Percentiles rank a stretch among this genome's conserved stretches.
These are phyloP conservation scores for Populus ilicifolia DNA, from an alignment of 345 rosid species.

Conservation along the genomic window DNA sequence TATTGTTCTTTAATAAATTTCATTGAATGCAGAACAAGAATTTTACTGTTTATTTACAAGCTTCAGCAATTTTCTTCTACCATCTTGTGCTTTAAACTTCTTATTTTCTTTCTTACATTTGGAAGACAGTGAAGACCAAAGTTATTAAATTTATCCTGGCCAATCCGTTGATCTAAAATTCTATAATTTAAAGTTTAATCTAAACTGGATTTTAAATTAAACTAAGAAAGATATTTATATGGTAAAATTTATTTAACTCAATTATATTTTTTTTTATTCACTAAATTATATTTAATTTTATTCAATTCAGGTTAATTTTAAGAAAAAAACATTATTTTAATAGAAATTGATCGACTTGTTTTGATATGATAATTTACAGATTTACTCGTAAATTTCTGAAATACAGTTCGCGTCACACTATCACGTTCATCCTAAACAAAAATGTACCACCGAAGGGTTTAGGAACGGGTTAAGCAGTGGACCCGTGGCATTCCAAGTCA, in stretches of 20 bases:
- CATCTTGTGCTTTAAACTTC: background rate
- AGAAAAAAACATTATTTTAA: too few relatives aligned
- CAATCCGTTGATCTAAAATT: too few relatives aligned
- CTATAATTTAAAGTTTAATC: too few relatives aligned
- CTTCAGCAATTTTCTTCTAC: background rate
- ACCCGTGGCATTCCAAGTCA: background rate
- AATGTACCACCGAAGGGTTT: background rate
- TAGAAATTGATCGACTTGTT: too few relatives aligned
- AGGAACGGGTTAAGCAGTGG: background rate
- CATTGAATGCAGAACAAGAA: background rate
- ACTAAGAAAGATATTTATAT: too few relatives aligned
- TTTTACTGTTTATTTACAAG: too few relatives aligned
- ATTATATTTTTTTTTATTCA: too few relatives aligned
- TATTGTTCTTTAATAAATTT: background rate
- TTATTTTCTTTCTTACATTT: background rate
- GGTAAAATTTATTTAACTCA: too few relatives aligned
- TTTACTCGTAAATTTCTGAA: background rate
- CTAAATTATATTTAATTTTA: too few relatives aligned
- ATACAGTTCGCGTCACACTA: background rate
- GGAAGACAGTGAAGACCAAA: background rate
- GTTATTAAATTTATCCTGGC: background rate
- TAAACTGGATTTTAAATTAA: too few relatives aligned
- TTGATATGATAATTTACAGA: too few relatives aligned
- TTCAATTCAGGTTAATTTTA: too few relatives aligned
- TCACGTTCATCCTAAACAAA: background rate